Percentiles rank a stretch among this genome's conserved stretches.
These are phyloP conservation scores for Sutorius australiensis DNA, from an alignment of 768 basidiomycete genomes.

Conservation along the genomic window DNA sequence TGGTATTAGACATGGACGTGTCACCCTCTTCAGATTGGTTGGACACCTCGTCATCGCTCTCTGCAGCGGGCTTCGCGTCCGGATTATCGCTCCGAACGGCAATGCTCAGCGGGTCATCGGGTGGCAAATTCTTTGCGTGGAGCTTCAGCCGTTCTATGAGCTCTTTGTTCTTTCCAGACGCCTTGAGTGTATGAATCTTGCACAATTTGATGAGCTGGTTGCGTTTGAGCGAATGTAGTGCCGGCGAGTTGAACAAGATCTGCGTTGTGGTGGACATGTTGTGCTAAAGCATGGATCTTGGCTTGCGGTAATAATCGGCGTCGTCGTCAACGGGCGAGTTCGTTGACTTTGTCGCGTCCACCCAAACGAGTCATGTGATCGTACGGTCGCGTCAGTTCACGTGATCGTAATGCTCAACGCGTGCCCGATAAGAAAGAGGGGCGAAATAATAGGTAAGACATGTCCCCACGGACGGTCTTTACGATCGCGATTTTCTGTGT, in stretches of 20 bases:
- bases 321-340: constrained; percentile 6
- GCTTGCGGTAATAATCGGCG: not conserved
- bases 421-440: constrained; percentile 2
- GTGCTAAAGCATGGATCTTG: not conserved
- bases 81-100: constrained; percentile 48
- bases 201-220: constrained; percentile 82
- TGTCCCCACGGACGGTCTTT: not conserved
- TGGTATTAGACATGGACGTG: constrained; percentile 11
- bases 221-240: constrained; percentile 77
- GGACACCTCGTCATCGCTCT: constrained; percentile 31
- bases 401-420: constrained; percentile 7
- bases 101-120: constrained; percentile 51
- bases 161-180: constrained; percentile 73
- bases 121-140: constrained; percentile 63
- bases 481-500: not conserved
- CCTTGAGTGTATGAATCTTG: constrained; percentile 79
- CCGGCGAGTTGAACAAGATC: constrained; percentile 82
- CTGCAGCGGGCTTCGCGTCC: constrained; percentile 29
- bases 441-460: constrained; percentile 18
- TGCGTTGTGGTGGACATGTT: constrained; percentile 69
- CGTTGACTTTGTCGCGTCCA: constrained; percentile 15
- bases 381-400: constrained; percentile 9
- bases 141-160: constrained; percentile 65
- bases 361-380: constrained; percentile 16
- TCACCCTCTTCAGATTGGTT: constrained; percentile 17